phyloP scores from a whole-genome alignment of 2,329 filamentous ascomycete species.

The Scorias spongiosa region DNA sequence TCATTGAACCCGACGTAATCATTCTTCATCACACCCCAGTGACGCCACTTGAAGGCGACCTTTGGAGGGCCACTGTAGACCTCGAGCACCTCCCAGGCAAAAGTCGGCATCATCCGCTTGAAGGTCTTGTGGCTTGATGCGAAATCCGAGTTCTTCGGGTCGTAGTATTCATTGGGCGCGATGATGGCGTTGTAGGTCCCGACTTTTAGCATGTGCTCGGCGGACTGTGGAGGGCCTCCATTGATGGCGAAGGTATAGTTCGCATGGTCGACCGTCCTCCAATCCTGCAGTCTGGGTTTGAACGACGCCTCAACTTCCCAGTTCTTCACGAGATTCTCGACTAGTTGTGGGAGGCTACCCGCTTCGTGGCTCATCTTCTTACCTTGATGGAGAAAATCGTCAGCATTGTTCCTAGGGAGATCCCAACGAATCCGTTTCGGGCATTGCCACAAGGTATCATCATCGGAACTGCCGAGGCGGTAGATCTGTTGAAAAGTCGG shows the following conservation, averaged over 20 bases:
- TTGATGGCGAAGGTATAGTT: slow-evolving; percentile 52
- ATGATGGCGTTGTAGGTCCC: slow-evolving; percentile 58
- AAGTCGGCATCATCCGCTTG: slow-evolving; percentile 58
- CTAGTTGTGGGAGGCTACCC: slow-evolving; percentile 42
- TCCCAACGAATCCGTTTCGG: neutral
- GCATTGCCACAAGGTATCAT: too few relatives aligned
- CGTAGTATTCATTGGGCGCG: slow-evolving; percentile 48
- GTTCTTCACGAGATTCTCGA: slow-evolving; percentile 58
- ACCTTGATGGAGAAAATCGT: slow-evolving; percentile 25
- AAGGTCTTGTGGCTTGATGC: slow-evolving; percentile 52
- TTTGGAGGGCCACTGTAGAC: slow-evolving; percentile 50
- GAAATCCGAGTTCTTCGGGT: slow-evolving; percentile 46
- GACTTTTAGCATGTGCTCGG: slow-evolving; percentile 49
- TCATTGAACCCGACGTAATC: slow-evolving; percentile 51
- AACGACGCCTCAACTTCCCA: slow-evolving; percentile 59
- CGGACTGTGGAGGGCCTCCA: slow-evolving; percentile 40
- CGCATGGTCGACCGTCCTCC: slow-evolving; percentile 47
- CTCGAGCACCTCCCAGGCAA: slow-evolving; percentile 56
- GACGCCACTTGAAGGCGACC: slow-evolving; percentile 50
- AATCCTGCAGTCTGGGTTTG: slow-evolving; percentile 45
- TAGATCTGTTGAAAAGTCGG: too few relatives aligned
- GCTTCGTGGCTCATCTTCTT: slow-evolving; percentile 41
- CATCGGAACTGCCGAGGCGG: neutral
- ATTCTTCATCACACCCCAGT: slow-evolving; percentile 52
- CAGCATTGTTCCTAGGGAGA: slow-evolving; percentile 2